Percentiles rank a stretch among this genome's conserved stretches.
These are phyloP conservation scores for Diaporthe longicolla DNA, from an alignment of 2,329 filamentous ascomycete genomes.

Conservation along the genomic window DNA sequence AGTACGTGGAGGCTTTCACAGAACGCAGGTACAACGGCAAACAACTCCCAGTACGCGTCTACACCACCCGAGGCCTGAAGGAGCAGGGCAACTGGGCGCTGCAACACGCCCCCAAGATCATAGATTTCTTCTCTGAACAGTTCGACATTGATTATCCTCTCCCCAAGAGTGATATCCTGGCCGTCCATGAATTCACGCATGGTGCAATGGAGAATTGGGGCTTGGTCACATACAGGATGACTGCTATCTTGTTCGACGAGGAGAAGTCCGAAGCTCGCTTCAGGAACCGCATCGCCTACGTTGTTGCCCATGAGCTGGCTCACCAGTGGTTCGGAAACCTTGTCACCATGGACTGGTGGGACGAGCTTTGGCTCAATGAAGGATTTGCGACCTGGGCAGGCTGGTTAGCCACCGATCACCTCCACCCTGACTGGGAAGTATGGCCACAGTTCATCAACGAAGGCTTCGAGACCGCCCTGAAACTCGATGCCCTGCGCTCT, in stretches of 20 bases:
- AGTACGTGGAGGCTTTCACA: slow-evolving; percentile 94
- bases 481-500: slow-evolving; percentile 88
- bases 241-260: slow-evolving; percentile 95
- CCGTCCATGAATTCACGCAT: slow-evolving; percentile 91
- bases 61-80: slow-evolving; percentile 94
- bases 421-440: slow-evolving; percentile 97
- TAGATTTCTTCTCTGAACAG: slow-evolving; percentile 96
- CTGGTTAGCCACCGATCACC: slow-evolving; percentile 90
- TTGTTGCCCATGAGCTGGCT: slow-evolving; percentile 97
- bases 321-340: slow-evolving; percentile 99
- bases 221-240: slow-evolving; percentile 94
- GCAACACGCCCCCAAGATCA: slow-evolving; percentile 90
- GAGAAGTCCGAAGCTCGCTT: slow-evolving; percentile 90
- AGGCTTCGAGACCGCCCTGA: slow-evolving; percentile 91
- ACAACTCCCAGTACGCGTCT: slow-evolving; percentile 92
- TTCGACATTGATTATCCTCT: slow-evolving; percentile 95
- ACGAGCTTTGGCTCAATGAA: slow-evolving; percentile 97
- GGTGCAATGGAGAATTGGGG: slow-evolving; percentile 98
- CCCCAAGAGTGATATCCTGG: slow-evolving; percentile 90
- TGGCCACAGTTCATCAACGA: slow-evolving; percentile 99
- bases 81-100: slow-evolving; percentile 92
- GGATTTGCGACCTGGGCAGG: slow-evolving; percentile 99
- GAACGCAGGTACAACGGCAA: slow-evolving; percentile 92
- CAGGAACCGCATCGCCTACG: slow-evolving; percentile 95
- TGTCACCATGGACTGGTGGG: slow-evolving; percentile 99